Evolutionary conservation across 2,329 filamentous ascomycete genomes (phyloP), one percentile per base, ranked within the genome.

Genomic region (Colletotrichum phormii): DNA sequence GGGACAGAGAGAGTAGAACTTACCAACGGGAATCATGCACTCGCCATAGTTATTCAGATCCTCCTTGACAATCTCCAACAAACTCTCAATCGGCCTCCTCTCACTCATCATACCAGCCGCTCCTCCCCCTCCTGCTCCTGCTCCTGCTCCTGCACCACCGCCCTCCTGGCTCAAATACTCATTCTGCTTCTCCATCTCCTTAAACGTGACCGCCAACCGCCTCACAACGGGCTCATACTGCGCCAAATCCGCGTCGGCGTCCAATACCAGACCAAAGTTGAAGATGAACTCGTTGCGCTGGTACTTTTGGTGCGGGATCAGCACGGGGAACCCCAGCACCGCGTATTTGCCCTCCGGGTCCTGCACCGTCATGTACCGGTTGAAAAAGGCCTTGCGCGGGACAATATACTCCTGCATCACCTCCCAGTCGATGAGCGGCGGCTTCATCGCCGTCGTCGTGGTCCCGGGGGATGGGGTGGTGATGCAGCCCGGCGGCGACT

Each of bases 1-100:
- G 31, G 59, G 35, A 49, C 12, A 60, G n/a, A 67, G 46, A 49
- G 29, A 29, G 26, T 7, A 12, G 4, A 3, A 86, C 89, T 75
- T 84, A 95, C 94, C 94, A 75, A 98, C 96, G 0, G 95, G 95
- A 78, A 98, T 98, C 95, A 98, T 98, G 87, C 95, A 98, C 85
- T 99, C 97, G 79, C 94, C 95, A 79, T 98, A 99, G 78, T 97
- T 97, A 80, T 98, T 98, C 77, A 99, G 81, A 80, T 99, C 95
- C 83, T 98, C 91, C 79, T 92, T 92, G 71, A 93, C 88, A 74
- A 93, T 93, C 82, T 93, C 95, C 77, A 98, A 88, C 76, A 99
- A 84, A 76, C 93, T 94, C 85, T 96, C 94, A 79, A 98, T 97
- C 4, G 89, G 86, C 82, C 94, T 84, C 85, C 92, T 78, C 35